Evolutionary conservation across 1,139 yeast genomes (phyloP), one percentile per base, ranked within the genome.

Genomic region (Sugiyamaella grinbergsii): DNA sequence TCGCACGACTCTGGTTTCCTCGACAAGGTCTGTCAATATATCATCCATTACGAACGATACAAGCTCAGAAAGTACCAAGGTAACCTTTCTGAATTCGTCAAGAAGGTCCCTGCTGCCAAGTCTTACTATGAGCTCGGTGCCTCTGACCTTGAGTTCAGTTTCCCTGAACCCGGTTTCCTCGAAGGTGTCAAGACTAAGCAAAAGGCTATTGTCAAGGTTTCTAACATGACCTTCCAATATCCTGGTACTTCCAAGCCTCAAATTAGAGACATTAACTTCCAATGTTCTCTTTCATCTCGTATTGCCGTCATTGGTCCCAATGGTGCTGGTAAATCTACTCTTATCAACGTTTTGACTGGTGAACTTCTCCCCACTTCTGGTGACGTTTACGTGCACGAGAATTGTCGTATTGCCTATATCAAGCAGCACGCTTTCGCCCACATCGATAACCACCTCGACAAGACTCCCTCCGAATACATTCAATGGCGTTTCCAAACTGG

Each of bases 401-500:
- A 93, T 80, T 86, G 95, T 82, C 95, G 98, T 85, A 93, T 93
- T 70, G 98, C 98, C 70, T 93, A 93, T 91, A 91, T 93, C 70
- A 93, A 93, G 81, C 98, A 93, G 81, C 98, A 93, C 77, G 98
- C 98, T 75, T 93, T 93, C 73, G 97, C 98, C 61, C 98, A 93
- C 77, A 90, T 93, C 72, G 98, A 93, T 79, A 83, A 88, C 76
- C 98, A 93, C 75, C 84, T 91, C 77, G 98, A 93, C 83, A 87
- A 87, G 83, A 93, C 98, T 71, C 98, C 98, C 72, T 90, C 97
- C 71, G 98, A 93, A 81, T 93, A 93, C 80, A 93, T 93, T 67
- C 98, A 93, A 82, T 93, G 98, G 98, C 91, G 98, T 84, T 93
- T 91, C 97, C 98, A 93, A 82, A 93, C 98, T 73, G 98, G 98